Conservation (phyloP, 192 early-diverging fungal species). For the Coemansia sp. region DNA sequence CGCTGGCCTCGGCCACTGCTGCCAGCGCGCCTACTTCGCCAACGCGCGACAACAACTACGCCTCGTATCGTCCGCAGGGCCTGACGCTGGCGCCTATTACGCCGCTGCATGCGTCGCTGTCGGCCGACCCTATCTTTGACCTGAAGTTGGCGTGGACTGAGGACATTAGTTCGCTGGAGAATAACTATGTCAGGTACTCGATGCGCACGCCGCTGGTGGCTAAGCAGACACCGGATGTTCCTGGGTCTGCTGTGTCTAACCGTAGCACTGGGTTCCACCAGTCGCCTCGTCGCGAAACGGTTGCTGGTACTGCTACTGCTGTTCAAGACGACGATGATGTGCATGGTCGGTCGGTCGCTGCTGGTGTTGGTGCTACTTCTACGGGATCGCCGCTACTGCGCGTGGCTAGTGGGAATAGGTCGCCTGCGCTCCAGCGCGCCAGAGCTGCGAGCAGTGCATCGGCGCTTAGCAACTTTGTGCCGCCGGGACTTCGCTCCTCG, state of each 20-base stretch:
- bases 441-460: slow-evolving; percentile 38
- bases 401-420: slow-evolving; percentile 24
- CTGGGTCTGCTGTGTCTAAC: not conserved
- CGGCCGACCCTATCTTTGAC: slow-evolving; percentile 21
- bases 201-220: slow-evolving; percentile 25
- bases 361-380: not conserved
- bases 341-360: not conserved
- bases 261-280: not conserved
- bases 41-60: not conserved
- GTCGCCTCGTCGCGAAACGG: slow-evolving; percentile 2
- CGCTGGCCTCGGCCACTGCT: slow-evolving; percentile 1
- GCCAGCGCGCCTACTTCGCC: slow-evolving; percentile 20
- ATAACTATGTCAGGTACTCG: slow-evolving; percentile 48
- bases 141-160: slow-evolving; percentile 45
- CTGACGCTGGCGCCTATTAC: slow-evolving; percentile 1
- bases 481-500: slow-evolving; percentile 44
- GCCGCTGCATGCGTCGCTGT: slow-evolving; percentile 4
- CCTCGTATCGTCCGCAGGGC: slow-evolving; percentile 8
- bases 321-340: not conserved
- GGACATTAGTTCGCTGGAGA: slow-evolving; percentile 41
- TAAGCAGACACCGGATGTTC: not conserved
- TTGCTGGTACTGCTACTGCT: not conserved
- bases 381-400: slow-evolving; percentile 15
- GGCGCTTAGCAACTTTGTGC: slow-evolving; percentile 30
- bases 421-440: slow-evolving; percentile 15